Base-by-base conservation (phyloP, 2,329 filamentous ascomycete genomes). In the Claviceps citrina region DNA sequence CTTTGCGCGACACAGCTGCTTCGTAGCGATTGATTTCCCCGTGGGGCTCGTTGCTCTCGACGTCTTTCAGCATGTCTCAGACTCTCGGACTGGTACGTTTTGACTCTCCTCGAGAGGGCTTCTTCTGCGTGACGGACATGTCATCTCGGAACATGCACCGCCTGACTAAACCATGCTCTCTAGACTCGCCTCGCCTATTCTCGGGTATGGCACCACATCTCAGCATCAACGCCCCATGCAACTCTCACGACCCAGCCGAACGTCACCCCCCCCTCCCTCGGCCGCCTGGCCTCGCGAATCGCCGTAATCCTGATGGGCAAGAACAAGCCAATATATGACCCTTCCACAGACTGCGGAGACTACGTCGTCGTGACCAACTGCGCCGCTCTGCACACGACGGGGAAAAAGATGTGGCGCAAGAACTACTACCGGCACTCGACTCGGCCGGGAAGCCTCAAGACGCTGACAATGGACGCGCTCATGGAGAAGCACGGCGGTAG, bases 241-340 rank as follows among this genome's bases (percentile, higher is more conserved):
- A 68, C 62, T 13, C 73, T 80, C 51, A 76, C 65, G 51, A 78
- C 63, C 45, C 69, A 60, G 58, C 70, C 51, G 49, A 63, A 68
- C 50, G 60, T 76, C 19, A 77, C 77, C 16, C 71, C 76, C 15
- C 85, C 86, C 12, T 78, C 85, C n/a, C 80, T 95, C 31, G 89
- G 89, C 51, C 85, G 89, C 31, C 72, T 95, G 38, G 89, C 89
- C 45, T 85, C 81, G 39, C 78, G 81, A 47, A 94, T 95, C 60
- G 89, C 87, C 46, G 69, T 80, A 40, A 70, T 84, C 44, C 76
- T 95, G 39, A 95, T 96, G 87, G 91, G 91, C 65, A 98, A 98
- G 71, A 82, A 98, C 73, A 98, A 98, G 67, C 91, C 91, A 18
- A 94, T 91, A 61, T 98, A 78, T 67, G 84, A 96, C 64, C 91